phyloP scores from a whole-genome alignment of 495 filamentous ascomycete species.

The Talaromyces wortmannii region DNA sequence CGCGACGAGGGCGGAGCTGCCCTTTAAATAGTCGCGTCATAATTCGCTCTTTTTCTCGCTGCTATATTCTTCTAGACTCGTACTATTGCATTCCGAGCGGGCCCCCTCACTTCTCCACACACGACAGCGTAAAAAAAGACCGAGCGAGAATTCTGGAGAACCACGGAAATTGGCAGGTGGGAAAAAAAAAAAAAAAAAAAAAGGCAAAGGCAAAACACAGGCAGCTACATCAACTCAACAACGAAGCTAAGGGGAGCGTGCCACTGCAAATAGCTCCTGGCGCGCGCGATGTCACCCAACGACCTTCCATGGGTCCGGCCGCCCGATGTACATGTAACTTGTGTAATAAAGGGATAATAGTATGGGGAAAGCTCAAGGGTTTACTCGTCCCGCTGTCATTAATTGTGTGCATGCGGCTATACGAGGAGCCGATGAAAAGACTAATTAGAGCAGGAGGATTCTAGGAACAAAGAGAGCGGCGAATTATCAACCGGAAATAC shows the following conservation, averaged over 20 bases:
- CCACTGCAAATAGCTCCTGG: not conserved
- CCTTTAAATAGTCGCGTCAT: not conserved
- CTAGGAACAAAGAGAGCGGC: too few relatives aligned
- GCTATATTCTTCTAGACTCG: too few relatives aligned
- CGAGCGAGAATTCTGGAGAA: not conserved
- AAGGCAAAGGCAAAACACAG: not conserved
- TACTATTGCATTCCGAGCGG: not conserved
- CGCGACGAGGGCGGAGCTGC: not conserved
- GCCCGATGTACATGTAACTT: not conserved
- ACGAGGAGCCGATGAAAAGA: too few relatives aligned
- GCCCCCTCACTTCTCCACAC: not conserved
- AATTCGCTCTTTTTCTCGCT: not conserved
- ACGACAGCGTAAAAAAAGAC: not conserved
- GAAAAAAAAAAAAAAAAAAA: not conserved
- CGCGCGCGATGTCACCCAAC: constrained; percentile 2
- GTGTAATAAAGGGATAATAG: not conserved
- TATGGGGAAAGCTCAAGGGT: not conserved
- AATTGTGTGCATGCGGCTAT: too few relatives aligned
- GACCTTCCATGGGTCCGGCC: not conserved
- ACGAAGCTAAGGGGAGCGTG: too few relatives aligned
- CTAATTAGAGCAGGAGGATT: too few relatives aligned
- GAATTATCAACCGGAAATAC: too few relatives aligned
- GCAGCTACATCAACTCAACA: too few relatives aligned
- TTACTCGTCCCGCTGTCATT: too few relatives aligned
- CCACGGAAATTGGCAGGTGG: not conserved